Base-by-base conservation (phyloP, 192 early-diverging fungal species). In the Podila horticola region DNA sequence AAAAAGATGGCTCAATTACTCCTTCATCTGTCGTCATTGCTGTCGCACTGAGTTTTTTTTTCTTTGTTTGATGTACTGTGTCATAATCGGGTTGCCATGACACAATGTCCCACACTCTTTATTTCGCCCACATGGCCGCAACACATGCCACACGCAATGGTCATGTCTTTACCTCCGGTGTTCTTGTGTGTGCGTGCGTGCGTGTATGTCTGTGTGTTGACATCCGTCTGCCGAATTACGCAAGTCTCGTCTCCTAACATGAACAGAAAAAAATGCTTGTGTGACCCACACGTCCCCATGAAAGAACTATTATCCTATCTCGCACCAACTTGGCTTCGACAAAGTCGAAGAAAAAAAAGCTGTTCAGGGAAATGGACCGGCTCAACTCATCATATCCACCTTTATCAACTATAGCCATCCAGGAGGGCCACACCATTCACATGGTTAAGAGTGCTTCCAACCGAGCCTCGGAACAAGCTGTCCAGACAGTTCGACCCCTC, bases 341-440 rank as follows among this genome's bases (percentile, higher is more conserved):
- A 17, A 45, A 36, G 34, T 36, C 33, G 6, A 45, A 0, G 2
- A 38, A 10, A 38, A 10, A 3, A 6, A 38, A 8, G 8, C 5
- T 38, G 10, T 38, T 38, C 5, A 38, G 5, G 36, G 41, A 45
- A 45, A 36, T 30, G 30, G n/a, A 26, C 38, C 5, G 41, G 3
- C 20, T 64, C 60, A 57, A 29, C 57, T 34, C 34, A 67, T 1
- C 31, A 15, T 55, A 38, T 73, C 26, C 20, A 22, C 58, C 34
- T 26, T 63, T 62, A 31, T 30, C 31, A 41, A 51, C n/a, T 59
- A 66, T 52, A 90, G 89, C 95, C 74, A 86, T 99, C 33, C 76
- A 71, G 13, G 91, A 94, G 34, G 96, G 96, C 0, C 90, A 94
- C 84, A 97, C 96, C 17, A 88, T 99, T 31, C 96, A 99, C 75